Percentiles rank a stretch among this genome's conserved stretches.
Evolutionary conservation across 495 filamentous ascomycete species (phyloP).

Genomic region (Aspergillus baeticus): DNA sequence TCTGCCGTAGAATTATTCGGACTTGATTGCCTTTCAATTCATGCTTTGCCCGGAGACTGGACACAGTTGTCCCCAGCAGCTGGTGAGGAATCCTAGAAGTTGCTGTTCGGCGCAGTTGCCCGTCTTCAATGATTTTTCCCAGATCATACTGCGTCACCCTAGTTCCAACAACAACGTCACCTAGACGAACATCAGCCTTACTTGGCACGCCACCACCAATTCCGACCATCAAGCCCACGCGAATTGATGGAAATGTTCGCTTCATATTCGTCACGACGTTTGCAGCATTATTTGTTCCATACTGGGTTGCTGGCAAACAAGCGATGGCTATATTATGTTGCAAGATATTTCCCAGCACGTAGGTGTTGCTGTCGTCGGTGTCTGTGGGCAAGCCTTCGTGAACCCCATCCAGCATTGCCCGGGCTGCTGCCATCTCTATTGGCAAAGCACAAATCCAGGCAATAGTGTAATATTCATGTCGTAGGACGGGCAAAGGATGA

Average conservation of each 20-base stretch:
- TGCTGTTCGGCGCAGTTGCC: conserved; percentile 18
- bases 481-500: neutral
- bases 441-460: conserved; percentile 37
- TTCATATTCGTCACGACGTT: conserved; percentile 20
- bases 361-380: conserved; percentile 28
- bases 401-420: conserved; percentile 29
- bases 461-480: conserved; percentile 27
- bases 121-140: conserved; percentile 29
- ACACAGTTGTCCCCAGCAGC: conserved; percentile 14
- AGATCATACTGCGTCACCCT: conserved; percentile 45
- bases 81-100: neutral
- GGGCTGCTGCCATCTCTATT: conserved; percentile 35
- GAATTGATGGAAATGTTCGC: conserved; percentile 25
- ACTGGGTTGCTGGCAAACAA: conserved; percentile 34
- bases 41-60: conserved; percentile 25
- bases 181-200: conserved; percentile 28
- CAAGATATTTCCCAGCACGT: conserved; percentile 30
- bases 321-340: conserved; percentile 47
- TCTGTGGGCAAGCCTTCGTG: conserved; percentile 18
- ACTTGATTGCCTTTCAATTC: conserved; percentile 16
- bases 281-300: conserved; percentile 24
- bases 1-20: conserved; percentile 22
- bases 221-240: conserved; percentile 33
- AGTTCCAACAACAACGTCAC: conserved; percentile 32
- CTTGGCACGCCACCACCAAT: conserved; percentile 30